These are phyloP conservation scores for Chrysoporthe deuterocubensis DNA, from an alignment of 2,329 filamentous ascomycete genomes.

Conservation along the genomic window DNA sequence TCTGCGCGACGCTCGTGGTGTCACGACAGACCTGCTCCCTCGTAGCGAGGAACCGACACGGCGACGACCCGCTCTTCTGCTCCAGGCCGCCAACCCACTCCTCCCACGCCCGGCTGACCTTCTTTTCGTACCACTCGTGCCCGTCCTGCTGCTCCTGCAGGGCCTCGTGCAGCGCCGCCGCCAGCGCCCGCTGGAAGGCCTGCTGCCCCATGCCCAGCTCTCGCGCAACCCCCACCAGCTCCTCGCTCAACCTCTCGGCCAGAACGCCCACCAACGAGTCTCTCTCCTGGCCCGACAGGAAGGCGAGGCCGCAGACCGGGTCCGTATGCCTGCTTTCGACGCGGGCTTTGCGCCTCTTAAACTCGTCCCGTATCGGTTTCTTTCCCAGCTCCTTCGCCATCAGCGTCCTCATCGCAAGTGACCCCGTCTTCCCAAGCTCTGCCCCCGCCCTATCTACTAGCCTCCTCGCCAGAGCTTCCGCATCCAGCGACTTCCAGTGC, in stretches of 20 bases:
- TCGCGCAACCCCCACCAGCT: background rate
- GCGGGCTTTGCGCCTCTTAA: background rate
- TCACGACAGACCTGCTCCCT: background rate
- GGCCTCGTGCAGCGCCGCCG: background rate
- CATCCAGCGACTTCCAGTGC: background rate
- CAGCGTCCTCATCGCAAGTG: background rate
- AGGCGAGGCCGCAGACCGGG: background rate
- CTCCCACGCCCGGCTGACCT: background rate
- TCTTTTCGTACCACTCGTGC: background rate
- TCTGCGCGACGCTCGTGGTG: background rate
- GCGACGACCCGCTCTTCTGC: background rate
- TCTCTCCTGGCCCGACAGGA: background rate
- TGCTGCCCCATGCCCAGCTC: background rate
- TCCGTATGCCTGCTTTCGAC: background rate
- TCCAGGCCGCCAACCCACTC: background rate
- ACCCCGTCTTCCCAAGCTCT: too few species aligned
- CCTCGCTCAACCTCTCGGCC: background rate
- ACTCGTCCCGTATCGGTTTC: background rate
- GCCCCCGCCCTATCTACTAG: background rate
- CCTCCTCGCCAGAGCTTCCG: background rate
- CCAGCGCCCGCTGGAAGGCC: background rate
- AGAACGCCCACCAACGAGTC: background rate
- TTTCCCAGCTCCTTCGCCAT: background rate
- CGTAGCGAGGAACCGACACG: background rate
- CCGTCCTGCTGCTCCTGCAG: background rate